Conservation (phyloP, 192 early-diverging fungal species). For the Oehlia diaphana region DNA sequence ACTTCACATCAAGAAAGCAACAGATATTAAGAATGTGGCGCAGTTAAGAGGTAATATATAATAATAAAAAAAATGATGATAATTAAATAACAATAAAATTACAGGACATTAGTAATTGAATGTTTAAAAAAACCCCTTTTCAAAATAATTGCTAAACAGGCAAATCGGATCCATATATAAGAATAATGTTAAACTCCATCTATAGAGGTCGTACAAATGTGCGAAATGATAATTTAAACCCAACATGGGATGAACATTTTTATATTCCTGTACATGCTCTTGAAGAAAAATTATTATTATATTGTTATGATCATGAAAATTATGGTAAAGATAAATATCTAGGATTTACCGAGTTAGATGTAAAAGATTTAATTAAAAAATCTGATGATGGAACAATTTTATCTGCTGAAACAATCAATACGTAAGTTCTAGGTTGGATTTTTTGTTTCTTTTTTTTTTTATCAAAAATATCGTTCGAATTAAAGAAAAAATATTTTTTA, state of each 20-base stretch:
- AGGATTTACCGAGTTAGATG: conserved; percentile 49
- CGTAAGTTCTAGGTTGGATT: not conserved
- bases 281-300: conserved; percentile 67
- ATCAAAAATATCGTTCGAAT: no score
- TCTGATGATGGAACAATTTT: not conserved
- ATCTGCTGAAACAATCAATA: not conserved
- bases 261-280: conserved; percentile 74
- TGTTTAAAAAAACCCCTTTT: not conserved
- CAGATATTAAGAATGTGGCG: conserved; percentile 65
- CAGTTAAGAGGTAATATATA: conserved; percentile 50
- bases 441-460: not conserved
- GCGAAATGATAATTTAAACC: conserved; percentile 71
- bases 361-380: not conserved
- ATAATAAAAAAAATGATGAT: no score
- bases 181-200: conserved; percentile 56
- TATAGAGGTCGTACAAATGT: conserved; percentile 67
- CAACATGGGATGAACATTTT: conserved; percentile 74
- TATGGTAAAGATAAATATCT: conserved; percentile 70
- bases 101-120: not conserved
- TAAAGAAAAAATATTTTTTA: no score
- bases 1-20: conserved; percentile 68
- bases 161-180: conserved; percentile 86
- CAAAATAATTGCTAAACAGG: conserved; percentile 27
- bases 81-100: not conserved
- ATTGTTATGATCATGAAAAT: conserved; percentile 78